Base-by-base conservation (phyloP, 306 rosid species). In the Ormosia emarginata region DNA sequence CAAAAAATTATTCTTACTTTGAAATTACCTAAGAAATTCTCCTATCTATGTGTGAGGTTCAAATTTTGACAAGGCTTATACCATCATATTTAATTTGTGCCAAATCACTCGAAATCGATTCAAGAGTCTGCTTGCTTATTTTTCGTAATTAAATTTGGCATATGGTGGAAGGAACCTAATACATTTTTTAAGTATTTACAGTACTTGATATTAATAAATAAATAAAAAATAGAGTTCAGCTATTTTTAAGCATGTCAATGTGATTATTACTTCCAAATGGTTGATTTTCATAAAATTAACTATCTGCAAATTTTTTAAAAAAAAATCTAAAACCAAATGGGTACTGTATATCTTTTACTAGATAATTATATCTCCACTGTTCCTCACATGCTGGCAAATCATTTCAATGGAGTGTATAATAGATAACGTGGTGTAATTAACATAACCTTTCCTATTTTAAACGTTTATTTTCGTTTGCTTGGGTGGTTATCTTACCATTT, bases 391-490 rank as follows among this genome's bases (percentile, higher is more conserved):
- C 8, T 53, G 50, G 40, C 30, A 44, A 67, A 67, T 75, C 7
- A 24, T 67, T 43, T 56, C 11, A 55, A 14, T 55, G 83, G 64
- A 62, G 79, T 62, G 74, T 50, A 7, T 69, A 13, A 70, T 70
- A 5, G 68, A 82, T 76, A 70, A 69, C 86, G 52, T 70, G 78
- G 39, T 52, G 77, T 71, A 24, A 55, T 49, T 46, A 50, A 49
- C 58, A 39, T 70, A 39, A 83, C 11, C n/a, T 70, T 71, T 71
- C 13, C 3, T 9, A 10, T 29, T 18, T 36, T 47, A n/a, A 40
- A 7, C 15, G 4, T 69, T 50, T 69, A 44, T 46, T 41, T 83
- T 62, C 6, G 49, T 37, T 75, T 58, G n/a, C 39, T 68, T 75
- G 36, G 37, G 33, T 36, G 10, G 30, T 18, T 66, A 58, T 67